These are phyloP conservation scores for Candolleomyces eurysporus DNA, from an alignment of 768 basidiomycete species.

Conservation along the genomic window DNA sequence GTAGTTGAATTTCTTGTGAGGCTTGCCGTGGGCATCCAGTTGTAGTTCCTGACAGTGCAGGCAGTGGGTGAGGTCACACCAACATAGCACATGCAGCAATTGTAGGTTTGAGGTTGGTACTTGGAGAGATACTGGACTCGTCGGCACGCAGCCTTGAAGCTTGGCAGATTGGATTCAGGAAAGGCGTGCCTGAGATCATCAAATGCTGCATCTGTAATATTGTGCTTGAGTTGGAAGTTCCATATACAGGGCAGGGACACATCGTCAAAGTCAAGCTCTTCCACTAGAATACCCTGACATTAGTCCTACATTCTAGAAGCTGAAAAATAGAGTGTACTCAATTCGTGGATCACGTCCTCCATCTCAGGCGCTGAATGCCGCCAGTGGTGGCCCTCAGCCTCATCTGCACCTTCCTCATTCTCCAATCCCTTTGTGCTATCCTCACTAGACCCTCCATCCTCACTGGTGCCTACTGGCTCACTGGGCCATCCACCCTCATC, in stretches of 20 bases:
- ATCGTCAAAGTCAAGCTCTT: background rate
- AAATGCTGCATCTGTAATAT: background rate
- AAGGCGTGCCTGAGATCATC: background rate
- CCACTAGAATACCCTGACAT: background rate
- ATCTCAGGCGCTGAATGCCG: background rate
- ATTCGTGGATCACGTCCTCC: background rate
- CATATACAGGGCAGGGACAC: background rate
- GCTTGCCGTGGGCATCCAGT: slow-evolving; percentile 14
- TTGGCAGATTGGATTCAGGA: background rate
- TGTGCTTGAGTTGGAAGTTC: background rate
- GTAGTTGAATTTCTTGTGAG: slow-evolving; percentile 30
- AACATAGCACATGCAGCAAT: slow-evolving; percentile 14
- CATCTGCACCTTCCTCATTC: background rate
- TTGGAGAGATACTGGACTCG: slow-evolving; percentile 26
- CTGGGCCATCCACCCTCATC: background rate
- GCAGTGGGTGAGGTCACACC: slow-evolving; percentile 25
- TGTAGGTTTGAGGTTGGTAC: slow-evolving; percentile 22
- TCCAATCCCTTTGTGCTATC: background rate
- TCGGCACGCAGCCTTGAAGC: background rate
- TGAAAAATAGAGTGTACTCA: background rate
- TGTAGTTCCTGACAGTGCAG: slow-evolving; percentile 26
- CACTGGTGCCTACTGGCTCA: background rate
- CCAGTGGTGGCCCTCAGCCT: background rate
- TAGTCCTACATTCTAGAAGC: background rate
- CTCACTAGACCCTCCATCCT: background rate